Evolutionary conservation across 108 stramenopile genomes (phyloP), one percentile per base, ranked within the genome.

Genomic region (Nitzschia sp.): DNA sequence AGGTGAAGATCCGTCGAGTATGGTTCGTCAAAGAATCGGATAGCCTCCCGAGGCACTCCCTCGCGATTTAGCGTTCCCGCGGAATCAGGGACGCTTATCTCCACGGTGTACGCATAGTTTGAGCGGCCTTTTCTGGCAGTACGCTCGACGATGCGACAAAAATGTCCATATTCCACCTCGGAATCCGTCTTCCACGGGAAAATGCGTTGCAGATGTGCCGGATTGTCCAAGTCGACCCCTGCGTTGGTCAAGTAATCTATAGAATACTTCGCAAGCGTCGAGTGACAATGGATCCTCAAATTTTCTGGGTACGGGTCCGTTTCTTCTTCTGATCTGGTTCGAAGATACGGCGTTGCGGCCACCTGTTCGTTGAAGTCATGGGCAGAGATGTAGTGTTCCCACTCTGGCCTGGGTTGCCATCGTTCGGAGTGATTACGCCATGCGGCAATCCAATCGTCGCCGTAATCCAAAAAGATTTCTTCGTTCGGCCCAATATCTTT

Each of bases 381-480:
- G 23, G 78, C 58, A 42, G 77, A 63, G 2, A 82, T 68, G 32
- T 93, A 88, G 11, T 72, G 51, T 61, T 82, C 80, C 67, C 82
- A 79, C 30, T 60, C 49, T 27, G 21, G 47, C 0, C 64, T 63
- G 15, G 77, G 77, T 27, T 61, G 49, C 81, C 81, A 90, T 13
- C 47, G 38, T 56, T 66, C 56, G 26, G 69, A 33, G 63, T 85
- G 86, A 28, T 64, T 23, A 2, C 59, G 54, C 81, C 82, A 88
- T 42, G 83, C 84, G 25, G 70, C 46, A 46, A 81, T 76, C 83
- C 82, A 91, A 24, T 69, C 75, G 18, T 59, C 48, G 3, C 90
- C 90, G 74, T 91, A 91, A 64, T 87, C 70, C 32, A 91, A 58
- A 32, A 85, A 80, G 24, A 91, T 28, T 57, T 91, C 90, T 46